Base-by-base conservation (phyloP, 352 stramenopile species). In the Pythium oligandrum region DNA sequence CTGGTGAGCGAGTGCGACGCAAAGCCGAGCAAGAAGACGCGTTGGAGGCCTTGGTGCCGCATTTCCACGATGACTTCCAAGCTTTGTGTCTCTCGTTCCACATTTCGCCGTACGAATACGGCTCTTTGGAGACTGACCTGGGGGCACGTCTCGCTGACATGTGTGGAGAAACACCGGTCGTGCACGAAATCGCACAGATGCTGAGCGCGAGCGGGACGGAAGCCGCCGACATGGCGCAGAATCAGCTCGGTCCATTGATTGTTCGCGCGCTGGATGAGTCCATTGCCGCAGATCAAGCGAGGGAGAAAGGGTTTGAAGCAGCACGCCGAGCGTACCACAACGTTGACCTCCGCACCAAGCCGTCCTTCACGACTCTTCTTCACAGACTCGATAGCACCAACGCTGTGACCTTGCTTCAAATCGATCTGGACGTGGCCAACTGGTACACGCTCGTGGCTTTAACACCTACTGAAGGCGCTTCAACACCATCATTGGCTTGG, bases 351-450 rank as follows among this genome's bases (percentile, higher is more conserved):
- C 39, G 33, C 10, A 53, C 71, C n/a, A 83, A 78, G 44, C n/a
- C 34, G 0, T 50, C 57, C 1, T 79, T 71, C 17, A 26, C 17
- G 17, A 26, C 17, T 26, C 17, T 26, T 26, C 17, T 26, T 26
- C 17, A 26, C 17, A 26, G 17, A 26, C 17, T 26, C 17, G 17
- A 26, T 26, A 26, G 17, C 17, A 26, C 17, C 17, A 26, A 26
- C 17, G 43, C 62, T 0, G 63, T 83, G 17, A 4, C 88, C 7
- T 43, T 88, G 48, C 35, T 90, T n/a, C 75, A 86, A 7, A 62
- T 83, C 1, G 80, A 90, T 39, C 57, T 90, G 58, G 80, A 90
- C 55, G 42, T 90, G 26, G 62, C 77, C n/a, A 59, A 83, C 33
- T 90, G 80, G 73, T 90, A 84, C 50, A 72, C 64, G 17, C 61